Base-by-base conservation (phyloP, 2,329 filamentous ascomycete species). In the Alternaria atra region DNA sequence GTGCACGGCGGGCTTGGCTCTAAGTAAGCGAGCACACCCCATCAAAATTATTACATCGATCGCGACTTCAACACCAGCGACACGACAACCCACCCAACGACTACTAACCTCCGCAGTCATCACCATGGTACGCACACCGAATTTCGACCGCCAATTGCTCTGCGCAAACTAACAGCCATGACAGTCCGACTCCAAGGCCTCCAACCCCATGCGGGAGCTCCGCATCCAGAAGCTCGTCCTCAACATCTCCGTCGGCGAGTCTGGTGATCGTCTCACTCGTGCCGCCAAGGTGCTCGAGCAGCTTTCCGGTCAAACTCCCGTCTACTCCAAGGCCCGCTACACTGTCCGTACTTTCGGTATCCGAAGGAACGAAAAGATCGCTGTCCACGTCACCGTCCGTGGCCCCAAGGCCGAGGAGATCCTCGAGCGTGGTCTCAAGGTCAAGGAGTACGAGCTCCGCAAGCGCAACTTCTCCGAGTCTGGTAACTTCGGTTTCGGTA, bases 251-350 rank as follows among this genome's bases (percentile, higher is more conserved):
- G 95, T 99, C 80, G 95, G 95, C 86, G 95, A 99, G 89, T 98
- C 94, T 91, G 95, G 95, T 92, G 95, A 99, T 87, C 97, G 95
- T 90, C 91, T 99, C 83, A 99, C 95, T 79, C 92, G 95, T 91
- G 95, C 95, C 82, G 95, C 95, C 82, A 99, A 99, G 90, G 95
- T 99, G 89, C 89, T 99, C 78, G 95, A 99, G 89, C 95, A 99
- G 89, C 88, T 99, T 83, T 93, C 89, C 85, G 95, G 95, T 94
- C 95, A 99, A 89, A 98, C 95, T 77, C 95, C 95, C 79, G 95
- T 99, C 86, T 99, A 99, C 93, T 97, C 92, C 93, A 99, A 99
- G 92, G 95, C 95, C 84, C 93, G 95, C 82, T 99, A 98, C 91
- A 99, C 95, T 77, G 95, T 99, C 89, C 94, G 95, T 87, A 98